Percentiles rank a stretch among this genome's conserved stretches.
Conservation (phyloP, 306 rosid species). For the Echinosophora koreensis region DNA sequence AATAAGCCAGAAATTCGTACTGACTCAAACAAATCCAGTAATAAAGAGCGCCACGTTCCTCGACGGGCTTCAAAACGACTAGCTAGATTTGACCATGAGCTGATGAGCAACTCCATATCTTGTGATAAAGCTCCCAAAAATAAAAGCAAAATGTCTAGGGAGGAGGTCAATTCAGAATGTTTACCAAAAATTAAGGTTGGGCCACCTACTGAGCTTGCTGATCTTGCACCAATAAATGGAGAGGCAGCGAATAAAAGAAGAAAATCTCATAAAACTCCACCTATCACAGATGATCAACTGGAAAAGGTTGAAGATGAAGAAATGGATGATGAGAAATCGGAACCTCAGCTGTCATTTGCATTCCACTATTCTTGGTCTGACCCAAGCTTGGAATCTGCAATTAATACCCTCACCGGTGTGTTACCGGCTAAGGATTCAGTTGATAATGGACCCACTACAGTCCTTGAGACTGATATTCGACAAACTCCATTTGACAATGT, state of each 20-base stretch:
- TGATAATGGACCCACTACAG: slow-evolving; percentile 43
- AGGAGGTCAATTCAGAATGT: slow-evolving; percentile 47
- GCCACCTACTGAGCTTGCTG: slow-evolving; percentile 35
- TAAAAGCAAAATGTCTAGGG: slow-evolving; percentile 44
- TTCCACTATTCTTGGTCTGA: slow-evolving; percentile 86
- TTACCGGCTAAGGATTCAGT: slow-evolving; percentile 62
- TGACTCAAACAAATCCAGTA: slow-evolving; percentile 52
- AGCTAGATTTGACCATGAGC: slow-evolving; percentile 60
- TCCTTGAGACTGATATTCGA: slow-evolving; percentile 44
- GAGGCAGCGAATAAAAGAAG: slow-evolving; percentile 45
- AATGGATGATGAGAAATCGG: slow-evolving; percentile 54
- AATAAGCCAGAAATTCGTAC: slow-evolving; percentile 49
- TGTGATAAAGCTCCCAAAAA: slow-evolving; percentile 48
- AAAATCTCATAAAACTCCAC: slow-evolving; percentile 48
- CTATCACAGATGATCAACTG: slow-evolving; percentile 39
- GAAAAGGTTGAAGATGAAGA: slow-evolving; percentile 51
- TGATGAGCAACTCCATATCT: slow-evolving; percentile 39
- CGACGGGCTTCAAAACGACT: slow-evolving; percentile 63
- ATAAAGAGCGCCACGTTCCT: slow-evolving; percentile 53
- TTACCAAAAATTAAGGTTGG: slow-evolving; percentile 36
- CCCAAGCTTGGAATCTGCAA: slow-evolving; percentile 83
- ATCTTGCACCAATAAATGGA: slow-evolving; percentile 42
- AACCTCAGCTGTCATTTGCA: slow-evolving; percentile 66
- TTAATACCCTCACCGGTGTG: slow-evolving; percentile 76
- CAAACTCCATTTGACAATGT: slow-evolving; percentile 44